Base-by-base conservation (phyloP, 352 stramenopile species). In the Saprolegnia diclina region DNA sequence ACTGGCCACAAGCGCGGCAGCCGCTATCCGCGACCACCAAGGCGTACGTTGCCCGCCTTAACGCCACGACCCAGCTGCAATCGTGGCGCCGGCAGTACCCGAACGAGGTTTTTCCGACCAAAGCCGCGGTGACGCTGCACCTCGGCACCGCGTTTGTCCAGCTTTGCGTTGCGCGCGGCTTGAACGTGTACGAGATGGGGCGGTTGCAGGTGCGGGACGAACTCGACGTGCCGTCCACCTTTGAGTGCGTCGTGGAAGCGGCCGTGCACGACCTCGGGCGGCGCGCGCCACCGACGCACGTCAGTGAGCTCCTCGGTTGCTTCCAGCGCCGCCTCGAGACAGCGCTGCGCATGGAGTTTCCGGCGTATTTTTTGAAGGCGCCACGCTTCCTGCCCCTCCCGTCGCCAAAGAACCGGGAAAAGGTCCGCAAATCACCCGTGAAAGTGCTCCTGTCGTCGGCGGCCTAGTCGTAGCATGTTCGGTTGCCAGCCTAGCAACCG, bases 1-100 rank as follows among this genome's bases (percentile, higher is more conserved):
- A 74, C 26, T 94, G 86, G 84, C 74, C 81, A 1, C 84, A 92
- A 68, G 76, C 84, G 1, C 79, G 79, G 61, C 37, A 72, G 18
- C 77, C 81, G 1, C 89, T 92, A 57, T 75, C 64, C 4, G 16
- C 32, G 0, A 29, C 53, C 6, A 77, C 70, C 0, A 67, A 72
- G 14, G 62, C 75, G 3, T 80, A 78, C 53, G 87, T 90, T 11
- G 62, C 61, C 35, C 63, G 73, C 3, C 55, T 90, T 29, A 50
- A 82, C 35, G 35, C 72, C 16, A 72, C 87, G n/a, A 67, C 74
- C 1, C 40, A 68, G 6, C 64, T 75, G 24, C 63, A 79, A 0
- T 69, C 78, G 4, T 38, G 16, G 18, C 52, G 32, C 0, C 29
- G 52, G 1, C 16, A 19, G 52, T 67, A 74, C 7, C 71, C 76